Evolutionary conservation across 2,329 filamentous ascomycete species (phyloP).

Genomic region (Paecilomyces sp.): DNA sequence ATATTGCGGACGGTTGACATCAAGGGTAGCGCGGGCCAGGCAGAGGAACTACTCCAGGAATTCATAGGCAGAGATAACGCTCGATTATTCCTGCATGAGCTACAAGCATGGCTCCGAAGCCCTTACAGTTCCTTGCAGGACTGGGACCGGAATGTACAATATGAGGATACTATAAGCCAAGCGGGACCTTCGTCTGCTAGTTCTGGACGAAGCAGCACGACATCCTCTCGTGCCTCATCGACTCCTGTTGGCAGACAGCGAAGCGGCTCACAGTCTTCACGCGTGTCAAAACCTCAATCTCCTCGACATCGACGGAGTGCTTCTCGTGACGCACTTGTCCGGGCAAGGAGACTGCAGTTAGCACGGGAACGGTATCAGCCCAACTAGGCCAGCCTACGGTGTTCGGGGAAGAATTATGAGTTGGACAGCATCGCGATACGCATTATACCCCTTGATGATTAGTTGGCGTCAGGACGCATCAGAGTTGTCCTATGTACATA

Average conservation of each 20-base stretch:
- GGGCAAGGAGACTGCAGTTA: slow-evolving; percentile 18
- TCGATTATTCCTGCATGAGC: slow-evolving; percentile 73
- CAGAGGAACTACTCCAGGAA: slow-evolving; percentile 70
- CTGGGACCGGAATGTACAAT: slow-evolving; percentile 79
- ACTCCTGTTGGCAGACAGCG: slow-evolving; percentile 14
- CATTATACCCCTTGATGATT: background rate
- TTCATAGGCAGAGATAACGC: slow-evolving; percentile 71
- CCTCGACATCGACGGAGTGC: slow-evolving; percentile 5
- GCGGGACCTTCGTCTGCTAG: background rate
- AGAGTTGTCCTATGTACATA: background rate
- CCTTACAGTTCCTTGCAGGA: slow-evolving; percentile 64
- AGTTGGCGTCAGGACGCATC: background rate
- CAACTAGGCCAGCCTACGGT: slow-evolving; percentile 12
- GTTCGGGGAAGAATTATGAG: background rate
- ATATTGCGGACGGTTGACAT: slow-evolving; percentile 78
- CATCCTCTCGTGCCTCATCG: slow-evolving; percentile 3
- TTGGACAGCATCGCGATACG: background rate
- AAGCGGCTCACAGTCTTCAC: slow-evolving; percentile 11
- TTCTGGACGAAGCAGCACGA: background rate
- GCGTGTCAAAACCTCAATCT: slow-evolving; percentile 18
- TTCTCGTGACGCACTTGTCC: slow-evolving; percentile 10
- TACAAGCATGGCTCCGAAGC: slow-evolving; percentile 75
- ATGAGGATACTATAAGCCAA: slow-evolving; percentile 33
- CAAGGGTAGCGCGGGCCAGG: slow-evolving; percentile 69
- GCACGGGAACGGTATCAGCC: slow-evolving; percentile 26